phyloP scores from a whole-genome alignment of 768 basidiomycete species.

The Mycena galopus region DNA sequence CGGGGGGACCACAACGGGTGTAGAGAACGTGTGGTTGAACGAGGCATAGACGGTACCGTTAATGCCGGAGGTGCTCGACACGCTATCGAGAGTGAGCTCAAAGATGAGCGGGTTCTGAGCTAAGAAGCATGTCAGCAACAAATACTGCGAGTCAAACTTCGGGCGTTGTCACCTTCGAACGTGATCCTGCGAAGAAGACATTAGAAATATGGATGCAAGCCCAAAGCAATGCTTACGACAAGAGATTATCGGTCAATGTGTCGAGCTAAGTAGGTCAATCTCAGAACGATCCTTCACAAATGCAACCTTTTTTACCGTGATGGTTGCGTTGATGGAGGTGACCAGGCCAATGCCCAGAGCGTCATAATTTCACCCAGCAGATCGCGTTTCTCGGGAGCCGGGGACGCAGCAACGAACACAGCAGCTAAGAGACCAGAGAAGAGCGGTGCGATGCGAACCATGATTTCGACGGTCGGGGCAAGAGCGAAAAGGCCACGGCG shows the following conservation, averaged over 20 bases:
- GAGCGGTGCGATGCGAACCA: conserved; percentile 33
- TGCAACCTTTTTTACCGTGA: conserved; percentile 48
- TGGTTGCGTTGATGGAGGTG: conserved; percentile 51
- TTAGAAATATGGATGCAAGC: neutral
- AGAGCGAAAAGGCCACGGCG: conserved; percentile 29
- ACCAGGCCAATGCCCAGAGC: conserved; percentile 56
- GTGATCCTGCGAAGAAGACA: neutral
- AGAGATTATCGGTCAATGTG: conserved; percentile 49
- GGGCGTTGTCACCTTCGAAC: conserved; percentile 1
- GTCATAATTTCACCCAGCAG: conserved; percentile 57
- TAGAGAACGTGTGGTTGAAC: conserved; percentile 69
- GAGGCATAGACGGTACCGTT: conserved; percentile 68
- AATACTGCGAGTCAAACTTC: neutral
- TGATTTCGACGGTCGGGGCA: conserved; percentile 9
- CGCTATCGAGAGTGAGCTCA: conserved; percentile 60
- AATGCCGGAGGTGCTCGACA: conserved; percentile 60
- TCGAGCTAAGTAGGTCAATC: conserved; percentile 46
- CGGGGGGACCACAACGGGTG: conserved; percentile 64
- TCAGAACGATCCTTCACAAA: neutral
- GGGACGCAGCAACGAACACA: conserved; percentile 43
- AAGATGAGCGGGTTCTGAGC: conserved; percentile 59
- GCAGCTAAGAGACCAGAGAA: conserved; percentile 43
- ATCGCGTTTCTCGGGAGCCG: conserved; percentile 34
- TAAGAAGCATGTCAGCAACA: conserved; percentile 22
- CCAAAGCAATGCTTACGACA: conserved; percentile 45